Evolutionary conservation across 305 asterid species (phyloP).

Genomic region (Petunia hybrid): DNA sequence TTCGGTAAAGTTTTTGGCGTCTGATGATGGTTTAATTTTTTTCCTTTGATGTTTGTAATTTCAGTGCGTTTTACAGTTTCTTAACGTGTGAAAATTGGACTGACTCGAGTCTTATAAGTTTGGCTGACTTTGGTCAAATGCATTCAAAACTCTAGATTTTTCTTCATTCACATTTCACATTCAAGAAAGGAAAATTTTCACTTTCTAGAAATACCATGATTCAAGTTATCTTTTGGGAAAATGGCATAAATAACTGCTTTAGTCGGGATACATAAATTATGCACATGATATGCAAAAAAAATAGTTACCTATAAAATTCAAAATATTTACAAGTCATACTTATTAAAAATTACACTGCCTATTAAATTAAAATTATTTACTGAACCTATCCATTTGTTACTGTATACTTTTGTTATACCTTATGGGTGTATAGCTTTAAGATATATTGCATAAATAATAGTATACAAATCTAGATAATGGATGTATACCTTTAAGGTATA

Average conservation of each 20-base stretch:
- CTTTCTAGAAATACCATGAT: background rate
- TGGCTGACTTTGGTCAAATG: constrained; percentile 17
- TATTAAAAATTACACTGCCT: no score
- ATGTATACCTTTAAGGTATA: no score
- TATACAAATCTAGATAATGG: no score
- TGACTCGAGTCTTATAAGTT: background rate
- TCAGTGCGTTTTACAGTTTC: background rate
- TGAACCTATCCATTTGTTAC: no score
- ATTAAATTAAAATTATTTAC: no score
- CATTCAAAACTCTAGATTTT: background rate
- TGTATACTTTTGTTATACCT: no score
- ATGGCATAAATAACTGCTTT: background rate
- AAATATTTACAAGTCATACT: no score
- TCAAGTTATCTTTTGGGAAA: background rate
- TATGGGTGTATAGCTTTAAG: no score
- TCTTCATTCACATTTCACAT: background rate
- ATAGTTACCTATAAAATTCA: no score
- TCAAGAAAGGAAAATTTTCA: background rate
- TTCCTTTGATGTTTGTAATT: background rate
- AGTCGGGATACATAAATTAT: no score
- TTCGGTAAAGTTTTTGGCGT: background rate
- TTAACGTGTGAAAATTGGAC: constrained; percentile 2
- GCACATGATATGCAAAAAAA: no score
- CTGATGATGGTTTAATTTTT: background rate
- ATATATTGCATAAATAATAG: no score